These are phyloP conservation scores for Nannochloropsis gaditana DNA, from an alignment of 108 stramenopile genomes.

Conservation along the genomic window DNA sequence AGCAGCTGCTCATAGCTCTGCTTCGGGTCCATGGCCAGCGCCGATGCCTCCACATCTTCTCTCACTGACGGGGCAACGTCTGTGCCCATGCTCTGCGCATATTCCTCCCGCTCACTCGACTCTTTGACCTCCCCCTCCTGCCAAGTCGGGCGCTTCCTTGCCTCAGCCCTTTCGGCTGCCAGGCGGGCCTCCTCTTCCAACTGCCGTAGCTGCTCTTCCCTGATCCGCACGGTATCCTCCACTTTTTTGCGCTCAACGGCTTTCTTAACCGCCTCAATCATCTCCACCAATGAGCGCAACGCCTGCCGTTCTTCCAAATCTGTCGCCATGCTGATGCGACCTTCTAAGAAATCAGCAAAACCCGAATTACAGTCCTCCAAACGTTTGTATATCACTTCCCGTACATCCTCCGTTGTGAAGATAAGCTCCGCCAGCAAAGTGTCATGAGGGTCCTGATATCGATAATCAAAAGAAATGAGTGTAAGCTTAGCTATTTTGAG, in stretches of 20 bases:
- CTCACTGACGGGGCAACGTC: no score
- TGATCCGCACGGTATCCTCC: neutral
- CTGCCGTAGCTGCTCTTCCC: neutral
- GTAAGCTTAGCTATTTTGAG: neutral
- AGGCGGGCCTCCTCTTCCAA: conserved; percentile 7
- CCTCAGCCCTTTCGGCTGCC: neutral
- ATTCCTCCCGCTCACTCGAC: neutral
- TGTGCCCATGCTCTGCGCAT: neutral
- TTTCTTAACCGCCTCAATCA: conserved; percentile 9
- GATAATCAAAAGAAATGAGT: neutral
- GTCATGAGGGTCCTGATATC: neutral
- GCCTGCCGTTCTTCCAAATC: conserved; percentile 5
- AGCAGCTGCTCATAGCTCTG: neutral
- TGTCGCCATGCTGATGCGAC: neutral
- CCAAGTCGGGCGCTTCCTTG: neutral
- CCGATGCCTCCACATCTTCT: neutral
- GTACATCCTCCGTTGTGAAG: neutral
- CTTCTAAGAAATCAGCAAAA: neutral
- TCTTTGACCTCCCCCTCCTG: neutral
- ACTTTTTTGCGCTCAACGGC: neutral
- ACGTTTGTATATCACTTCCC: neutral
- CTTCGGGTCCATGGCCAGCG: neutral
- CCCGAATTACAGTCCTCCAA: neutral
- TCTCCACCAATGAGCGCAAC: neutral
- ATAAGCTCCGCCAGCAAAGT: conserved; percentile 1